Evolutionary conservation across 1,139 yeast genomes (phyloP).

Genomic region (Taiozyma sp.): DNA sequence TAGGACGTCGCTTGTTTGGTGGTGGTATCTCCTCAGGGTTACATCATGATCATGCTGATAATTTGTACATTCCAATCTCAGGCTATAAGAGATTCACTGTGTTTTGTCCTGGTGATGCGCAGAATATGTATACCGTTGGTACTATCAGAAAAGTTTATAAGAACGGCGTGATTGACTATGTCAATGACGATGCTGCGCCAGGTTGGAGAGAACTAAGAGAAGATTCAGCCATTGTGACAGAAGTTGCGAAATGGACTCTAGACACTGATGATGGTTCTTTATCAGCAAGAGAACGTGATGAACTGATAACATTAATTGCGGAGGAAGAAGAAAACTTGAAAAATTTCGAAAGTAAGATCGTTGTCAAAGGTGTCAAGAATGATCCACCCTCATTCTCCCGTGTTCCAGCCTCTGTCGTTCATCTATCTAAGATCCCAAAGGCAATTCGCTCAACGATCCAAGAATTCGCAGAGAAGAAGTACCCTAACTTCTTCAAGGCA

Average conservation of each 20-base stretch:
- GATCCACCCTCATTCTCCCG: constrained; percentile 70
- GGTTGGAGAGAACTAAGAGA: constrained; percentile 54
- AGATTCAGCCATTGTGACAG: constrained; percentile 56
- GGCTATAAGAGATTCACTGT: constrained; percentile 67
- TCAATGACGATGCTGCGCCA: constrained; percentile 46
- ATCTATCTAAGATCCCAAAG: constrained; percentile 46
- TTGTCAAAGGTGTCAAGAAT: constrained; percentile 18
- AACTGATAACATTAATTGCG: constrained; percentile 18
- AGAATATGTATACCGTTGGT: constrained; percentile 56
- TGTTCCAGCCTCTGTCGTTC: constrained; percentile 59
- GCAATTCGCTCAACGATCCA: constrained; percentile 26
- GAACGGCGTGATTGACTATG: constrained; percentile 67
- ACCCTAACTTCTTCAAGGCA: constrained; percentile 44
- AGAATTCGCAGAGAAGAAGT: constrained; percentile 30
- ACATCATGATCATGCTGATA: constrained; percentile 83
- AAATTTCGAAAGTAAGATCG: constrained; percentile 19
- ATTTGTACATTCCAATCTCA: constrained; percentile 53
- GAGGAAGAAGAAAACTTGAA: constrained; percentile 20
- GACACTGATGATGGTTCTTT: constrained; percentile 14
- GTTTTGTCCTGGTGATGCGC: constrained; percentile 58
- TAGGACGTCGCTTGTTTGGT: constrained; percentile 51
- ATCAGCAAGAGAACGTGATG: constrained; percentile 13
- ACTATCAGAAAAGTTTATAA: constrained; percentile 42
- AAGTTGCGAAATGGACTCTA: constrained; percentile 32
- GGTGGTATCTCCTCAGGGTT: constrained; percentile 64